Evolutionary conservation across 2,329 filamentous ascomycete genomes (phyloP), one percentile per base, ranked within the genome.

Genomic region (Dactylellina sp.): DNA sequence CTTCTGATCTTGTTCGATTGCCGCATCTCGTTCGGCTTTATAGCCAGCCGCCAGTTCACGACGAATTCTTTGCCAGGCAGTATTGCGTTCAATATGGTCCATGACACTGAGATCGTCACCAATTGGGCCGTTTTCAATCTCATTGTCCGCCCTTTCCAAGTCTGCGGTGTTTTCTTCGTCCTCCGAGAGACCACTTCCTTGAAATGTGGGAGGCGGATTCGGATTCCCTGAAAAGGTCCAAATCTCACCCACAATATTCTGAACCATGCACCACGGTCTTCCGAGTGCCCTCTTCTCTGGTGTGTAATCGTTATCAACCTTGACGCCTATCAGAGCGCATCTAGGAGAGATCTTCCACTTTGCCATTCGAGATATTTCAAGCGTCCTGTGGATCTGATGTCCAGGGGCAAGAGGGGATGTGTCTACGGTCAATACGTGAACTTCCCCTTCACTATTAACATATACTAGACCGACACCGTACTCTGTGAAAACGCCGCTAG

Each of bases 191-290:
- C 68, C 60, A 20, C 44, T 65, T 20, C 65, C 68, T 24, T 37
- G 53, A 7, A 39, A 47, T 22, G 53, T 25, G 7, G 68, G 68
- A n/a, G 60, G 46, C 14, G 68, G 60, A 20, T 61, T 72, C 0
- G 68, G 68, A 12, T 72, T 60, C n/a, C 68, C 68, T 5, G 68
- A 72, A 25, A 72, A 72, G 2, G 68, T 72, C 68, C 68, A 72
- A n/a, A 72, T 65, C 47, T 72, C 68, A n/a, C 68, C 68, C 6
- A 72, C 68, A 9, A 72, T 72, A 32, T 72, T 72, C 37, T 72
- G 68, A 56, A 72, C 68, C 1, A 65, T 37, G 32, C 68, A 72
- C 68, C 68, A 72, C 6, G 68, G 68, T 2, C 68, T 60, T 14
- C 68, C 68, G 11, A 65, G 60, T 2, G 60, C 60, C 25, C 35